Evolutionary conservation across 768 basidiomycete genomes (phyloP).

Genomic region (Hemileccinum impolitum): DNA sequence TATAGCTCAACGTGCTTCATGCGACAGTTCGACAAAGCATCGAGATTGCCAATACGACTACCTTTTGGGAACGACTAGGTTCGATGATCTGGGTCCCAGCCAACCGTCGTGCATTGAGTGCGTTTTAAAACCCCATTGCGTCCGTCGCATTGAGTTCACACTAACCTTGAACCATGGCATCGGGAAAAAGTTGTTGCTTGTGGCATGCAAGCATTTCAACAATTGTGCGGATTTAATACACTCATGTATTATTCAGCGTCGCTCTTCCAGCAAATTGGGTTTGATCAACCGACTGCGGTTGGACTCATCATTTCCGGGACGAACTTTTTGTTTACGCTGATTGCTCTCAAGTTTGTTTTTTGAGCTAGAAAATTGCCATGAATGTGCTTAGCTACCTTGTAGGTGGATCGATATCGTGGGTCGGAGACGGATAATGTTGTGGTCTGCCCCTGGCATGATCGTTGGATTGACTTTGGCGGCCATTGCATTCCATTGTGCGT

Average conservation of each 20-base stretch:
- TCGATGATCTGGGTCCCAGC: slow-evolving; percentile 54
- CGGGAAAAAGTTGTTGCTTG: slow-evolving; percentile 58
- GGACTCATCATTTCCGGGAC: slow-evolving; percentile 76
- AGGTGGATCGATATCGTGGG: slow-evolving; percentile 64
- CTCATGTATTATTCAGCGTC: slow-evolving; percentile 75
- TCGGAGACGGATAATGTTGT: slow-evolving; percentile 65
- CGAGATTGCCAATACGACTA: slow-evolving; percentile 58
- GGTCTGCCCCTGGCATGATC: slow-evolving; percentile 71
- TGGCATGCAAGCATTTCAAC: slow-evolving; percentile 81
- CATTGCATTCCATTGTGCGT: slow-evolving; percentile 53
- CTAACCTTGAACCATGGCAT: not conserved
- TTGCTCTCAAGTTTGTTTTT: slow-evolving; percentile 56
- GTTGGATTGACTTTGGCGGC: slow-evolving; percentile 60
- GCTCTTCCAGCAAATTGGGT: slow-evolving; percentile 76
- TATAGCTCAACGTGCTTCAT: slow-evolving; percentile 55
- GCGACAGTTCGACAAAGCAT: slow-evolving; percentile 59
- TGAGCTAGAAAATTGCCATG: not conserved
- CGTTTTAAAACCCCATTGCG: slow-evolving; percentile 11
- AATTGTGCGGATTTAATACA: slow-evolving; percentile 83
- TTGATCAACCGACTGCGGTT: slow-evolving; percentile 78
- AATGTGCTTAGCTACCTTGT: not conserved
- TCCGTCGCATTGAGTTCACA: not conserved
- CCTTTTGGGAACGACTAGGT: slow-evolving; percentile 50
- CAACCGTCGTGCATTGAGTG: slow-evolving; percentile 70
- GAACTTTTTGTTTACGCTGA: slow-evolving; percentile 74